Conservation (phyloP, 1,284 basidiomycete species). For the Fomitopsis betulina region DNA sequence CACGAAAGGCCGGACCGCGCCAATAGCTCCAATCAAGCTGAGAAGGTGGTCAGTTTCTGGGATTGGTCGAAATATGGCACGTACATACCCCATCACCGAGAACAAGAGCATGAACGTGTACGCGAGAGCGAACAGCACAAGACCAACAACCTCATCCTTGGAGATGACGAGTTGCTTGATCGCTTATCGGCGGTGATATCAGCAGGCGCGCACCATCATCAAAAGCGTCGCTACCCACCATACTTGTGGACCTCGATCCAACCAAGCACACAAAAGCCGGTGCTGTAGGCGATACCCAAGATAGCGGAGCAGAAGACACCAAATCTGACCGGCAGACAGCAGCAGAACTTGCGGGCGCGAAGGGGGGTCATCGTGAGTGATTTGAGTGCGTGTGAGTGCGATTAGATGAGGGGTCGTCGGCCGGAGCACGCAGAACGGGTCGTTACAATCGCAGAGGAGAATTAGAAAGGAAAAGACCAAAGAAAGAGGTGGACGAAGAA, state of each 20-base stretch:
- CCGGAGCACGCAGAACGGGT: constrained; percentile 2
- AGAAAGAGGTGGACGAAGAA: constrained; percentile 11
- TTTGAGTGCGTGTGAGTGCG: constrained; percentile 4
- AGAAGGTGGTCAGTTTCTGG: background rate
- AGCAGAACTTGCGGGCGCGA: constrained; percentile 44
- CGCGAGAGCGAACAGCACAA: constrained; percentile 42
- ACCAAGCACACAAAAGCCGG: constrained; percentile 38
- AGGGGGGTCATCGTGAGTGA: constrained; percentile 21
- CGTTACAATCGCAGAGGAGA: constrained; percentile 9
- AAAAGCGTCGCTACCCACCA: constrained; percentile 14
- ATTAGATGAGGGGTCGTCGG: constrained; percentile 7
- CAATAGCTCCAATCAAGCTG: constrained; percentile 46
- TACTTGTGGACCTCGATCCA: constrained; percentile 30
- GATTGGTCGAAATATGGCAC: background rate
- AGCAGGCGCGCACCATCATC: background rate
- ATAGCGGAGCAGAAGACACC: constrained; percentile 55
- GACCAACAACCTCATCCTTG: constrained; percentile 35
- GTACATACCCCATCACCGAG: constrained; percentile 46
- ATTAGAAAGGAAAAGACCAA: constrained; percentile 10
- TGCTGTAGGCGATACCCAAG: constrained; percentile 39
- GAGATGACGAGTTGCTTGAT: constrained; percentile 18
- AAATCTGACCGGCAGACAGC: constrained; percentile 57
- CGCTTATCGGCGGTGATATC: background rate
- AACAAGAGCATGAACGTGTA: constrained; percentile 44
- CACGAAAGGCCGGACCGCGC: constrained; percentile 39